phyloP scores from a whole-genome alignment of 75 land plant genomes.

The Azolla pinnata region DNA sequence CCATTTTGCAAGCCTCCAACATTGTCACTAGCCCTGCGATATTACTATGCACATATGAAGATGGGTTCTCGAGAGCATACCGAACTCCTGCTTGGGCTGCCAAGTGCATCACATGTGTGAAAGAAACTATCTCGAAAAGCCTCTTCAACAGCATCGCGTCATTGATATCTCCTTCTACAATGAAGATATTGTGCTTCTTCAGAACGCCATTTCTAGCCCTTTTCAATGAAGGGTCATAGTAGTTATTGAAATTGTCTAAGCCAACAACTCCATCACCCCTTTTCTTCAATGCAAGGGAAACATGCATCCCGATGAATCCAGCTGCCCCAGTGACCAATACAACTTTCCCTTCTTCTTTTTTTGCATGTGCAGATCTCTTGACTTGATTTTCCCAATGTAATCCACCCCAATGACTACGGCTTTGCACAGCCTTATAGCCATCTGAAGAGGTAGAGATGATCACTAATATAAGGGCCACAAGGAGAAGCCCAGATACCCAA shows the following conservation, averaged over 20 bases:
- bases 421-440: conserved; percentile 5
- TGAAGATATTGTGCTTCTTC: conserved; percentile 41
- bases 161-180: conserved; percentile 75
- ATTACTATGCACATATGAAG: conserved; percentile 62
- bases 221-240: conserved; percentile 62
- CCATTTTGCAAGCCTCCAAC: conserved; percentile 48
- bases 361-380: conserved; percentile 5
- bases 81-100: conserved; percentile 90
- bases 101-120: conserved; percentile 76
- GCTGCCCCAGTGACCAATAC: conserved; percentile 87
- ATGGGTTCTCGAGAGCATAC: conserved; percentile 72
- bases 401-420: conserved; percentile 9
- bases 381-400: conserved; percentile 19
- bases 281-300: conserved; percentile 46
- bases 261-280: conserved; percentile 87
- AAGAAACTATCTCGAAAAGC: conserved; percentile 55
- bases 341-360: conserved; percentile 22
- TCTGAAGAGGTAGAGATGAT: neutral
- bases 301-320: conserved; percentile 80
- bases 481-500: conserved; percentile 7
- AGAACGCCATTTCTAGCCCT: conserved; percentile 47
- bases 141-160: conserved; percentile 38
- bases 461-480: neutral
- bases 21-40: conserved; percentile 64
- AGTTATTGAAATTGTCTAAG: conserved; percentile 73